Conservation (phyloP, 2,329 filamentous ascomycete genomes). For the Fusarium tjaetaba region DNA sequence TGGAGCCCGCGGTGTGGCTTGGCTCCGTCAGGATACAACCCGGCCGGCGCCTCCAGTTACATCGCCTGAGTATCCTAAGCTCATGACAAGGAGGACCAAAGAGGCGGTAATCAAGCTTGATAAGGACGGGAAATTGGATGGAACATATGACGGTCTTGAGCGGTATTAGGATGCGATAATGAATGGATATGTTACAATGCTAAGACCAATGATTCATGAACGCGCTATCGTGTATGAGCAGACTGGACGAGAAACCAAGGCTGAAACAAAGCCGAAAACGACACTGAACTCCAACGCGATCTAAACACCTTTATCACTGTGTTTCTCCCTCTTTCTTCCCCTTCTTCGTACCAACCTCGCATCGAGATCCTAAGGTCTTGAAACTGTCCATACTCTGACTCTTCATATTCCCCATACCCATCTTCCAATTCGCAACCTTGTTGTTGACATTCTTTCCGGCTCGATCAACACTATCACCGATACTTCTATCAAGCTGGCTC, state of each 20-base stretch:
- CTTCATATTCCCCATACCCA: not conserved
- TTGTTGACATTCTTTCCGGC: constrained; percentile 1
- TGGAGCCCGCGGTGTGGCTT: not conserved
- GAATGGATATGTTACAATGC: not conserved
- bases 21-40: constrained; percentile 18
- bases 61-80: constrained; percentile 19
- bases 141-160: constrained; percentile 4
- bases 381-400: constrained; percentile 11
- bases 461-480: constrained; percentile 4
- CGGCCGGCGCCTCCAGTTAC: constrained; percentile 9
- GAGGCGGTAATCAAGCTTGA: constrained; percentile 15
- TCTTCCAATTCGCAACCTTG: constrained; percentile 3
- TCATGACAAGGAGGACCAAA: constrained; percentile 23
- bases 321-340: not conserved
- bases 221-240: not conserved
- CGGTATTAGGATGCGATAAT: constrained; percentile 14
- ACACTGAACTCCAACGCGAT: not conserved
- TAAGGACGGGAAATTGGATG: constrained; percentile 8
- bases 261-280: not conserved
- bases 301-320: accelerated
- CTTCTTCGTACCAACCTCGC: not conserved
- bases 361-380: constrained; percentile 1
- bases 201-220: not conserved
- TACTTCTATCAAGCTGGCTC: constrained; percentile 6
- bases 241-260: not conserved